Conservation (phyloP, 1,284 basidiomycete species). For the Sporisorium exsertum region DNA sequence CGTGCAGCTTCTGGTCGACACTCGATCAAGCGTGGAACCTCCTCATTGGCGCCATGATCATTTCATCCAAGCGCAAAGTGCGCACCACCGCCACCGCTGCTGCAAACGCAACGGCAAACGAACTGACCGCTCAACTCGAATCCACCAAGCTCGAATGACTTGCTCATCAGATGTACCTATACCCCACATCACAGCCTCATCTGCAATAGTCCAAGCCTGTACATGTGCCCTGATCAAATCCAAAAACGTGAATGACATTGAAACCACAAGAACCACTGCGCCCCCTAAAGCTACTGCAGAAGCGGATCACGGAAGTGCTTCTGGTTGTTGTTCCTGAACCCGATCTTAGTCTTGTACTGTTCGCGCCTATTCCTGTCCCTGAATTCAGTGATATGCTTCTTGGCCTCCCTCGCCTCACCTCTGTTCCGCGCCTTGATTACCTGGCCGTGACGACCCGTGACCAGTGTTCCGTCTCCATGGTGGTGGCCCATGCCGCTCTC, state of each 20-base stretch:
- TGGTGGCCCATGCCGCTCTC: conserved; percentile 50
- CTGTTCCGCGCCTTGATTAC: conserved; percentile 76
- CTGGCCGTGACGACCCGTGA: conserved; percentile 55
- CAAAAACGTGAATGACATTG: neutral
- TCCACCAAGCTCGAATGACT: conserved; percentile 25
- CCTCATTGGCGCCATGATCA: conserved; percentile 34
- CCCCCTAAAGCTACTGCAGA: conserved; percentile 53
- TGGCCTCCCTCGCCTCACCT: conserved; percentile 93
- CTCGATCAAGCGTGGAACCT: conserved; percentile 47
- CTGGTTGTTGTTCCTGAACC: conserved; percentile 66
- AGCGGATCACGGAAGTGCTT: conserved; percentile 68
- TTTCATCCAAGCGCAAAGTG: conserved; percentile 15
- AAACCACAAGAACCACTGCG: neutral
- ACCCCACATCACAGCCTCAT: neutral
- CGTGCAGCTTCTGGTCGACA: conserved; percentile 36
- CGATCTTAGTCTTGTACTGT: conserved; percentile 82
- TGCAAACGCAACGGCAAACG: conserved; percentile 12
- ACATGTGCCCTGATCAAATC: neutral
- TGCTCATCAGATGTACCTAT: neutral
- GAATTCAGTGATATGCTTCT: conserved; percentile 85
- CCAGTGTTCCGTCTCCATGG: conserved; percentile 41
- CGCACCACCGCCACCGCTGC: conserved; percentile 2
- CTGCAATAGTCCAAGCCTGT: neutral
- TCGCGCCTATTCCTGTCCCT: conserved; percentile 83
- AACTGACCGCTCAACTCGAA: conserved; percentile 17